These are phyloP conservation scores for Apiospora rasikravindrae DNA, from an alignment of 2,329 filamentous ascomycete species.

Conservation along the genomic window DNA sequence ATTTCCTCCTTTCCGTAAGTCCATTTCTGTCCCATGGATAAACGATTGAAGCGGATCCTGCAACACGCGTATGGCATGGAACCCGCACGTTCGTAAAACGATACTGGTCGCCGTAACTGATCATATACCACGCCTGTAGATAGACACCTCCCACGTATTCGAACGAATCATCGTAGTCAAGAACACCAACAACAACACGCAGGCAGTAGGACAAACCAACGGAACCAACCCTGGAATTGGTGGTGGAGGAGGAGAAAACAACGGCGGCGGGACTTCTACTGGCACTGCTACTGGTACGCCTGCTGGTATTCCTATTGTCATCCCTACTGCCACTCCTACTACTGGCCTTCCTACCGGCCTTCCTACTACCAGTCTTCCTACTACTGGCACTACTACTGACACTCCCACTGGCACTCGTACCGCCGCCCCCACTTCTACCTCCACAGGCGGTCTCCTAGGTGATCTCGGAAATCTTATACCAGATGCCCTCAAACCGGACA, in stretches of 20 bases:
- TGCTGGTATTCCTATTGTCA: not conserved
- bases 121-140: not conserved
- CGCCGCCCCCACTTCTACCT: not conserved
- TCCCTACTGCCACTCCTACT: not conserved
- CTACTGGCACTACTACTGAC: not conserved
- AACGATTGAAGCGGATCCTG: not conserved
- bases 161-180: slow-evolving; percentile 16
- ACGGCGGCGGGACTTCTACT: not conserved
- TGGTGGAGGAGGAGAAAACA: not conserved
- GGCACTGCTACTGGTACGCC: not conserved
- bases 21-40: not conserved
- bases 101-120: not conserved
- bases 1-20: slow-evolving; percentile 1
- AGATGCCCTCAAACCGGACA: not conserved
- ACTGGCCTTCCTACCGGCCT: not conserved
- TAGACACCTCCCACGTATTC: not conserved
- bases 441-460: not conserved
- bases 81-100: no score
- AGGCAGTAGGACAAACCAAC: not conserved
- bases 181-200: not conserved
- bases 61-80: not conserved
- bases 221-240: not conserved
- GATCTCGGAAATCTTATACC: not conserved
- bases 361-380: no score
- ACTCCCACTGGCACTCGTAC: not conserved